Evolutionary conservation across 352 stramenopile genomes (phyloP), one percentile per base, ranked within the genome.

Genomic region (Globisporangium cylindrosporum): DNA sequence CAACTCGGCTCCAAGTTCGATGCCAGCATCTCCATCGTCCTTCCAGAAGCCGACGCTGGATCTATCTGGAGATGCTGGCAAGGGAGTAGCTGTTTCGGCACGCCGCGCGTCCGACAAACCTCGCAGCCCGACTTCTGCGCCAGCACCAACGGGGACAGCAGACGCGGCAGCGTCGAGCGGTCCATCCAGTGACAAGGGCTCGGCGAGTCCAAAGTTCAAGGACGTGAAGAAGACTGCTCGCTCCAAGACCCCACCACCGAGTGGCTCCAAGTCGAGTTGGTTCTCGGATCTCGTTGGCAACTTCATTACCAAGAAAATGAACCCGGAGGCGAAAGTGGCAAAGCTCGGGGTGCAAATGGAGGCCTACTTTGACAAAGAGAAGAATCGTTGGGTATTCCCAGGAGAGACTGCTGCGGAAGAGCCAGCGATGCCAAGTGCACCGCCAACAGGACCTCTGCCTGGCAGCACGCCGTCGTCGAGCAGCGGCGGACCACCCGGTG

Each of bases 311-410:
- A 83, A 76, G 9, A 94, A 91, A 70, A 90, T 93, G 76, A 91
- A 96, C 70, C 86, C 89, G 1, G 89, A 96, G 25, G 87, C 73
- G 22, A 96, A 93, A 74, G 82, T 92, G 2, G 89, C 81, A 53
- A 88, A 95, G 60, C 75, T 95, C 15, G 83, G 84, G 2, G 75
- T 86, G 68, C 75, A 94, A 10, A 88, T 92, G 86, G 80, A 92
- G 51, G 88, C 85, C 9, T 94, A 94, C 64, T 96, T 80, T 57
- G 86, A 92, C 67, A 75, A 96, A 66, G 73, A 91, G 34, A 80
- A 84, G 51, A 93, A 96, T 72, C 79, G 88, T n/a, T 96, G 89
- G 89, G 78, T 96, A 6, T 95, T 96, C 71, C 89, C 89, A 49
- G 89, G 84, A 25, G 89, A 94, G 75, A 79, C 76, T 1, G 74